Evolutionary conservation across 208 protist genomes (phyloP).

Genomic region (Wallacemonas sp.): DNA sequence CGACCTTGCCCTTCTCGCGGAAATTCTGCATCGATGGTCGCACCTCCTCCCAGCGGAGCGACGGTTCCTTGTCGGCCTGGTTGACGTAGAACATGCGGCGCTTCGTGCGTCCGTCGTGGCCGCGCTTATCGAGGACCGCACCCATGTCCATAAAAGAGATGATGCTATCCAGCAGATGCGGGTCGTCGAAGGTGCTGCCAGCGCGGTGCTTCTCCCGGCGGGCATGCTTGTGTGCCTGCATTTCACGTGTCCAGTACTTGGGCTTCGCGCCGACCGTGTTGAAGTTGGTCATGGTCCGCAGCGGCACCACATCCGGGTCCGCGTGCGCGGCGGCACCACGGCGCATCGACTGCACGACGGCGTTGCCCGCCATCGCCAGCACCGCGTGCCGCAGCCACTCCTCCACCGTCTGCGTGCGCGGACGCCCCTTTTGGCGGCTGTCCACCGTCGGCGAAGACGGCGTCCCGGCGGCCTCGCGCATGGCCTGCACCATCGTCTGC

Average conservation of each 20-base stretch:
- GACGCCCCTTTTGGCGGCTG: not conserved
- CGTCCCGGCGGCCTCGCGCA: conserved; percentile 16
- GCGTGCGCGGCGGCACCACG: conserved; percentile 7
- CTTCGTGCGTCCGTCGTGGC: conserved; percentile 41
- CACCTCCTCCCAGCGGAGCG: conserved; percentile 55
- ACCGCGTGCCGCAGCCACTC: conserved; percentile 49
- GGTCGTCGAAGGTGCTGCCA: conserved; percentile 53
- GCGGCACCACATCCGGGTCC: conserved; percentile 1
- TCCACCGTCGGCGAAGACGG: not conserved
- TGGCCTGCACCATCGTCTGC: conserved; percentile 15
- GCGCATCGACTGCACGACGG: conserved; percentile 39
- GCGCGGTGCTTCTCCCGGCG: conserved; percentile 12
- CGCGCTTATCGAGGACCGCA: conserved; percentile 41
- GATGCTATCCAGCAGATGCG: conserved; percentile 47
- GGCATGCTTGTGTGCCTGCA: conserved; percentile 15
- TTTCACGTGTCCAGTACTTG: conserved; percentile 41
- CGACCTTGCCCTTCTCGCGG: conserved; percentile 33
- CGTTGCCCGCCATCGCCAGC: conserved; percentile 55
- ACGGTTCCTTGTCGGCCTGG: conserved; percentile 22
- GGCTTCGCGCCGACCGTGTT: conserved; percentile 1
- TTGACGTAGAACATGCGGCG: conserved; percentile 62
- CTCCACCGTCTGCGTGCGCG: conserved; percentile 21
- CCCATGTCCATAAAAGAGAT: conserved; percentile 73
- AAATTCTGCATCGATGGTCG: conserved; percentile 15
- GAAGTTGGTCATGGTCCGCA: conserved; percentile 22